Percentiles rank a stretch among this genome's conserved stretches.
Conservation (phyloP, 306 rosid species). For the Echinosophora koreensis region DNA sequence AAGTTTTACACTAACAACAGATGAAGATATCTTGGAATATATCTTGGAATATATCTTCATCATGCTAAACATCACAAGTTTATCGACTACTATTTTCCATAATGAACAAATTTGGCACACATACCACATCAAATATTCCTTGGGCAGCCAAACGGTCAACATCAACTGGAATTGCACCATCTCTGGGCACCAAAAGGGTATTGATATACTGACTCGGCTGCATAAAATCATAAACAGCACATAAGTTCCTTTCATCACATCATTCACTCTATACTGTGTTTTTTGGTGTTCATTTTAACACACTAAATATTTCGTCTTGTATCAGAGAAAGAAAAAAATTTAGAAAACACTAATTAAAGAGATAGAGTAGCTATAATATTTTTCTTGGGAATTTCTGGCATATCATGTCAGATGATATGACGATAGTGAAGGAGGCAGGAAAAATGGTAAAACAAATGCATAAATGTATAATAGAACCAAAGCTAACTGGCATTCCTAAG, state of each 20-base stretch:
- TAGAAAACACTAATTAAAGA: neutral
- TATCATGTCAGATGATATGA: neutral
- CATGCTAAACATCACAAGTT: conserved; percentile 16
- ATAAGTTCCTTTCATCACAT: conserved; percentile 14
- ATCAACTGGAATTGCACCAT: conserved; percentile 73
- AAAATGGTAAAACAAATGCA: neutral
- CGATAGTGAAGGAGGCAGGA: conserved; percentile 15
- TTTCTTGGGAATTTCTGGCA: conserved; percentile 20
- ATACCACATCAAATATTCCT: conserved; percentile 89
- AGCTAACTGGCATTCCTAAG: too few relatives aligned
- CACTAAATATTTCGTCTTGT: neutral
- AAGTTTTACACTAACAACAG: neutral
- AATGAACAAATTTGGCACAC: conserved; percentile 42
- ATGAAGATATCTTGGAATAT: conserved; percentile 29
- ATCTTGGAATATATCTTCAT: conserved; percentile 18
- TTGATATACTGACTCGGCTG: conserved; percentile 81
- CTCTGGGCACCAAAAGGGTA: conserved; percentile 79
- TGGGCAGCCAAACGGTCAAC: conserved; percentile 66
- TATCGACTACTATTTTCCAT: conserved; percentile 21
- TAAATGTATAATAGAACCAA: too few relatives aligned
- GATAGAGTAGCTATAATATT: neutral
- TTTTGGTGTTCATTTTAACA: conserved; percentile 14
- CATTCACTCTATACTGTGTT: conserved; percentile 3
- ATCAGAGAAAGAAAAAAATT: conserved; percentile 11
- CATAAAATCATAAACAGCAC: conserved; percentile 45